phyloP scores from a whole-genome alignment of 176 grass and related monocot genomes.

The Dactylis glomerata region DNA sequence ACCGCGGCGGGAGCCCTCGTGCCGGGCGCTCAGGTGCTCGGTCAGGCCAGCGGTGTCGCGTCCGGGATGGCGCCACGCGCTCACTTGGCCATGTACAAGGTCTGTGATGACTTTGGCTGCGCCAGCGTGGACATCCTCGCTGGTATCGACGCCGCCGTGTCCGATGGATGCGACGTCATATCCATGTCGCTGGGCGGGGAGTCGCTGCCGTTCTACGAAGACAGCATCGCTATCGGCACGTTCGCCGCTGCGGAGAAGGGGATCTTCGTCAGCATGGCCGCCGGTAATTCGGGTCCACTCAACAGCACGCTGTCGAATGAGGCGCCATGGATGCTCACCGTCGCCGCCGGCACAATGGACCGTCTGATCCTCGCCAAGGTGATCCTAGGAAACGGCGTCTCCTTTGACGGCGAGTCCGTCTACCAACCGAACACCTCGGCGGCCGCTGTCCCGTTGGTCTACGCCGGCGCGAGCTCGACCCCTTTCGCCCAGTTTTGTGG shows the following conservation, averaged over 20 bases:
- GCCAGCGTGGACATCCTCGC: constrained; percentile 9
- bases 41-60: constrained; percentile 14
- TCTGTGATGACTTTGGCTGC: constrained; percentile 19
- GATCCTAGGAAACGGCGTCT: neutral
- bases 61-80: constrained; percentile 45
- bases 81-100: constrained; percentile 57
- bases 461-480: neutral
- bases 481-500: neutral
- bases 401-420: neutral
- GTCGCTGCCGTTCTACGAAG: neutral
- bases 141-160: constrained; percentile 21
- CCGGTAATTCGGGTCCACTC: neutral
- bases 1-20: constrained; percentile 50
- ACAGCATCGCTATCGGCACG: neutral
- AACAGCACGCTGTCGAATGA: neutral
- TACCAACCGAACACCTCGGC: neutral
- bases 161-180: neutral
- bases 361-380: neutral
- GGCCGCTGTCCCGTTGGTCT: neutral
- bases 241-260: constrained; percentile 14
- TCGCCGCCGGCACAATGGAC: constrained; percentile 40
- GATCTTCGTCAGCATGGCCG: neutral
- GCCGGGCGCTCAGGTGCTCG: constrained; percentile 33
- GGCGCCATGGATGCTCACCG: constrained; percentile 10
- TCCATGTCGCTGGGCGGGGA: neutral